Conservation (phyloP, 306 rosid genomes). For the Acacia crassicarpa region DNA sequence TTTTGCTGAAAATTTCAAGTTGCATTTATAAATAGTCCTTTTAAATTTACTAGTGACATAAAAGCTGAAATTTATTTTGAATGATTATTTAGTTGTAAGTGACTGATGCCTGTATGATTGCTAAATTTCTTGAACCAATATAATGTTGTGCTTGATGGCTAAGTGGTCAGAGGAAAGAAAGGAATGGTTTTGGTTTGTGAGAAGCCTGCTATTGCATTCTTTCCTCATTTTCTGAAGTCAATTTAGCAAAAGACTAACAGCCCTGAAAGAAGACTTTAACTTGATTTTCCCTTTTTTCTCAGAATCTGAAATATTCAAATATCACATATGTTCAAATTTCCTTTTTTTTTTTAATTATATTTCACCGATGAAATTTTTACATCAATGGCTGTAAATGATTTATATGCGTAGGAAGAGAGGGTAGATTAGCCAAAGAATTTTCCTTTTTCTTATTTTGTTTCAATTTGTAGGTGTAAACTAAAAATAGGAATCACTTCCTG, state of each 20-base stretch:
- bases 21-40: neutral
- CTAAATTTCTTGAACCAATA: conserved; percentile 1
- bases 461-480: neutral
- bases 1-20: conserved; percentile 14
- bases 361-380: neutral
- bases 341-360: neutral
- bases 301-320: neutral
- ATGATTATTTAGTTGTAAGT: neutral
- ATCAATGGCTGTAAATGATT: neutral
- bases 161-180: neutral
- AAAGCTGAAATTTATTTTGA: neutral
- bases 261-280: neutral
- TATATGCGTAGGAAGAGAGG: neutral
- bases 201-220: neutral
- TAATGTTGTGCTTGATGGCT: conserved; percentile 19
- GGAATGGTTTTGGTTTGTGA: conserved; percentile 3
- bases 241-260: neutral
- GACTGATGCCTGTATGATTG: neutral
- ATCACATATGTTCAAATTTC: neutral
- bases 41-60: neutral
- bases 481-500: neutral
- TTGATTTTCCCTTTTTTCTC: neutral
- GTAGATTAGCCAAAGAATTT: neutral
- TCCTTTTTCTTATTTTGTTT: neutral
- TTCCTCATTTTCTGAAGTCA: neutral